Base-by-base conservation (phyloP, 805 yeast genomes). In the Metschnikowia lachancei region DNA sequence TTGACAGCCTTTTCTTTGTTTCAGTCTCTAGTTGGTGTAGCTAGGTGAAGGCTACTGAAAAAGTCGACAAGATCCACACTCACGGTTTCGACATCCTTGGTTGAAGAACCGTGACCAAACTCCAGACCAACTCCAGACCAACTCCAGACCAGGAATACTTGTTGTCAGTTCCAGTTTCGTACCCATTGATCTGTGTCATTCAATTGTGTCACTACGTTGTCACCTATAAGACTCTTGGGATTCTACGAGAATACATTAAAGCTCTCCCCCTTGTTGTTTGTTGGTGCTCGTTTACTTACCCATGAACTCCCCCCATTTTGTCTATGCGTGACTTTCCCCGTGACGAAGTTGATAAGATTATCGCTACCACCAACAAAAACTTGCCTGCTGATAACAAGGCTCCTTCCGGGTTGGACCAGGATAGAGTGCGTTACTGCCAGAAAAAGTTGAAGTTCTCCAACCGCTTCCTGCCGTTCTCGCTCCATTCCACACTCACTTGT, bases 281-380 rank as follows among this genome's bases (percentile, higher is more conserved):
- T 92, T 60, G 98, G 98, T 67, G 83, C 91, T 49, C 84, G 97
- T 70, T 85, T 68, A 81, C 83, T 52, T 92, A 90, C 67, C 99
- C 99, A 61, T 82, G 87, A 61, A 94, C 98, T 39, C 85, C 95
- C 55, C 99, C 99, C 56, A 94, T 94, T 99, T 80, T 94, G 66
- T 86, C 97, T 10, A 80, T 94, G 52, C 83, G 97, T 67, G 97
- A 91, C 66, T 78, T 94, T 62, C 79, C 95, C 16, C 73, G 77
- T 57, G 83, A 80, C 36, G 91, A 88, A 70, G 94, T 92, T 47
- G 84, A 89, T 67, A 67, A 66, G 46, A 89, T 77, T 64, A 87
- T 94, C 55, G 85, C 83, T 51, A 81, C 81, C 67, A 94, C 99
- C 50, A 94, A 94, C 73, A 81, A 85, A 63, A 98, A 91, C 72